These are phyloP conservation scores for Teratosphaeria destructans DNA, from an alignment of 2,329 filamentous ascomycete genomes.

Conservation along the genomic window DNA sequence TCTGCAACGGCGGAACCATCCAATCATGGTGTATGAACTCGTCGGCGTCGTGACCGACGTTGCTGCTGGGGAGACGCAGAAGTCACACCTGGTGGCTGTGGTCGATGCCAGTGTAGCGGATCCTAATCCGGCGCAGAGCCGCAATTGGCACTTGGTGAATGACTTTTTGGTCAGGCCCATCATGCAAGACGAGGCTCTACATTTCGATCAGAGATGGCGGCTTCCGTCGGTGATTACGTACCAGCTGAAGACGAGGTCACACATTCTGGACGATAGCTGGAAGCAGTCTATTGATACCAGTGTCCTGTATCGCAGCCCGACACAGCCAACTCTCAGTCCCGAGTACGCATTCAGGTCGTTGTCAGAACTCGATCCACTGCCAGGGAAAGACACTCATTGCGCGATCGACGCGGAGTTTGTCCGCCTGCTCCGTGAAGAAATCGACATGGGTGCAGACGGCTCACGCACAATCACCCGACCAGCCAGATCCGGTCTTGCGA, in stretches of 20 bases:
- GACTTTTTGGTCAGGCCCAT: slow-evolving; percentile 85
- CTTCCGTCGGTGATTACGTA: slow-evolving; percentile 78
- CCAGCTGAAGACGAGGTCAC: slow-evolving; percentile 70
- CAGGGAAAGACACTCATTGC: slow-evolving; percentile 55
- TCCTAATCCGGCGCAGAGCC: slow-evolving; percentile 46
- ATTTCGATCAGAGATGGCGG: slow-evolving; percentile 89
- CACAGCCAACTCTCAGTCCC: slow-evolving; percentile 28
- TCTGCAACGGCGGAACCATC: slow-evolving; percentile 66
- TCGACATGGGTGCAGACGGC: slow-evolving; percentile 91
- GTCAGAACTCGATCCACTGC: slow-evolving; percentile 39
- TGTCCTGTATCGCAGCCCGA: slow-evolving; percentile 67
- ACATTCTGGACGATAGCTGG: slow-evolving; percentile 78
- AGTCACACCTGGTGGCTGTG: slow-evolving; percentile 76
- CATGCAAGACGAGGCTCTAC: slow-evolving; percentile 69
- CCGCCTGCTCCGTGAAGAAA: slow-evolving; percentile 81
- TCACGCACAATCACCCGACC: slow-evolving; percentile 85
- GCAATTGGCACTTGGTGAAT: slow-evolving; percentile 92
- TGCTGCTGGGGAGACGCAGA: slow-evolving; percentile 72
- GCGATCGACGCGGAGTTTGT: slow-evolving; percentile 97
- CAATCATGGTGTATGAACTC: slow-evolving; percentile 81
- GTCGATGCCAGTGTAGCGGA: slow-evolving; percentile 69
- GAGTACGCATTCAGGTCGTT: slow-evolving; percentile 19
- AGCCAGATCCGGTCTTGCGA: slow-evolving; percentile 80
- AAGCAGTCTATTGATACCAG: slow-evolving; percentile 74
- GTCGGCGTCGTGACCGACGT: slow-evolving; percentile 86